A percentile compares a stretch with the other conserved stretches of the same genome.
Evolutionary conservation across 225 moss, liverwort and hornwort genomes (phyloP).

Genomic region (Asterella californica): DNA sequence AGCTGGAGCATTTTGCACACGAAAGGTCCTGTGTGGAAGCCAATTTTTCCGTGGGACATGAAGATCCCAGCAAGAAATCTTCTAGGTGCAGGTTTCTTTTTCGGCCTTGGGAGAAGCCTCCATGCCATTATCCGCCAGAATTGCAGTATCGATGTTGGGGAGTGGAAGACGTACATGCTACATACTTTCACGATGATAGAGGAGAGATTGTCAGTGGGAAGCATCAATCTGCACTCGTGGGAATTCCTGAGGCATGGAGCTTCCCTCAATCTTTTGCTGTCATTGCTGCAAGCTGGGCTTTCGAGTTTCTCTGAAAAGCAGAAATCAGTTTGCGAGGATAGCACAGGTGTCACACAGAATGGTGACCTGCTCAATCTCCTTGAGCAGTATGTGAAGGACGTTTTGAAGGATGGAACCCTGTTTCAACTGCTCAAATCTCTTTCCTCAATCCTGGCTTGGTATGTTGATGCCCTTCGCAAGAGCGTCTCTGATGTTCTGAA

Average conservation of each 20-base stretch:
- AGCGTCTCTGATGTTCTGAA: slow-evolving; percentile 65
- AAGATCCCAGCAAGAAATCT: slow-evolving; percentile 38
- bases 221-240: slow-evolving; percentile 66
- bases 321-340: slow-evolving; percentile 22
- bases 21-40: slow-evolving; percentile 60
- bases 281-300: slow-evolving; percentile 70
- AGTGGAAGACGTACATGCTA: slow-evolving; percentile 61
- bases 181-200: slow-evolving; percentile 56
- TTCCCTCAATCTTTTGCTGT: slow-evolving; percentile 71
- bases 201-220: slow-evolving; percentile 51
- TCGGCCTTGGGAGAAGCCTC: slow-evolving; percentile 71
- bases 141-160: slow-evolving; percentile 45
- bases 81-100: slow-evolving; percentile 66
- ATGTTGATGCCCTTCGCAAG: slow-evolving; percentile 61
- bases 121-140: slow-evolving; percentile 39
- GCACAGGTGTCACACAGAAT: slow-evolving; percentile 19
- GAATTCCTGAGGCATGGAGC: slow-evolving; percentile 80
- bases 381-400: slow-evolving; percentile 32
- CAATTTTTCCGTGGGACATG: slow-evolving; percentile 55
- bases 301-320: slow-evolving; percentile 32
- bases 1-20: slow-evolving; percentile 84
- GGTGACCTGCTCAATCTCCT: slow-evolving; percentile 42
- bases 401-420: slow-evolving; percentile 50
- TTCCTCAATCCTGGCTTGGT: slow-evolving; percentile 61
- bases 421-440: slow-evolving; percentile 54